Evolutionary conservation across 371 early-diverging fungal species (phyloP), one percentile per base, ranked within the genome.

Genomic region (Apophysomyces elegans): DNA sequence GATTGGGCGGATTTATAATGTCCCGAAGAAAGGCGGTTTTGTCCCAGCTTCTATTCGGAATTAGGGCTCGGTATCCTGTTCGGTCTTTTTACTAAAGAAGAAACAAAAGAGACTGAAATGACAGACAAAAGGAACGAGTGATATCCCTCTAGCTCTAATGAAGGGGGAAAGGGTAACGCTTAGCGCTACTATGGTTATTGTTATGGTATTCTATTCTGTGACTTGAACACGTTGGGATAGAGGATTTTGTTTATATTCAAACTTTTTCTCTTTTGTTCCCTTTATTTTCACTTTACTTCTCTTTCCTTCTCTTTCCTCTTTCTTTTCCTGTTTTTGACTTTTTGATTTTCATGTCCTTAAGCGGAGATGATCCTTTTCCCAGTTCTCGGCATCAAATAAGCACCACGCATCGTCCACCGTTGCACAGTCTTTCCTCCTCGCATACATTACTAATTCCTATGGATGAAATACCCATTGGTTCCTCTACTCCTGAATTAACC

Each of bases 361-460:
- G n/a, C 54, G 54, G 54, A 50, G 54, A 16, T 50, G 54, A 50
- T 50, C 35, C 54, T 9, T 21, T 50, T 50, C 54, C 54, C 54
- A 50, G 7, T 21, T 21, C 54, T 50, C 54, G 54, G 54, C 54
- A 50, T 50, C n/a, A 50, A 50, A 16, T 26, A 16, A 50, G 54
- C 54, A 50, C 21, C 3, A 9, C 54, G 8, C 16, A 50, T 21
- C 35, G 54, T 21, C 54, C 54, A 9, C 21, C 54, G 21, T 50
- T 50, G 9, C 35, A 50, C 54, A 7, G 7, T 5, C 54, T 26
- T 18, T 1, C 5, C 5, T 50, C 54, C 5, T 50, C 54, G 21
- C 21, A 50, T 18, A 50, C 54, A 21, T 5, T 50, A 21, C 54
- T 7, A 5, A 50, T 50, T 11, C n/a, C 16, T 50, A 50, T 50